Evolutionary conservation across 148 eudicot genomes (phyloP).

Genomic region (Persicaria tinctoria): DNA sequence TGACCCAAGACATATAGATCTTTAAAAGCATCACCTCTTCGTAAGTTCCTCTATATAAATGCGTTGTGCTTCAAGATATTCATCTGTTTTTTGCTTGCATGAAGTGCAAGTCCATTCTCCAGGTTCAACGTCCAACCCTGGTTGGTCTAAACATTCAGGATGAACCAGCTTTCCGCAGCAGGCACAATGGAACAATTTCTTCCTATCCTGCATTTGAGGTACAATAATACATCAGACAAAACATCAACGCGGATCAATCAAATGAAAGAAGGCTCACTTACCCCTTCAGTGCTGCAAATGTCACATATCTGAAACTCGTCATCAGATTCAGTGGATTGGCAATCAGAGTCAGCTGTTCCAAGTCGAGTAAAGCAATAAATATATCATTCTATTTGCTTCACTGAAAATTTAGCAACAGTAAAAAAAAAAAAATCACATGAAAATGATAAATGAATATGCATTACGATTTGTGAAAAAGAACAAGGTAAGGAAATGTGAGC

Average conservation of each 20-base stretch:
- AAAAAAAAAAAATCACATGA: neutral
- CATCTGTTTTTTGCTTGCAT: conserved; percentile 88
- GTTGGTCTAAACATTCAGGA: conserved; percentile 85
- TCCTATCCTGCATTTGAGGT: conserved; percentile 59
- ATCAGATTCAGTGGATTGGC: conserved; percentile 76
- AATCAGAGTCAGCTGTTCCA: conserved; percentile 68
- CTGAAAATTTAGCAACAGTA: neutral
- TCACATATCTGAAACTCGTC: conserved; percentile 96
- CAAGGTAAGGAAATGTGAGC: neutral
- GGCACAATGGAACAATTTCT: conserved; percentile 82
- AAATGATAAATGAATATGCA: conserved; percentile 4
- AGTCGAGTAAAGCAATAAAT: conserved; percentile 9
- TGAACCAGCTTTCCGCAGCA: conserved; percentile 75
- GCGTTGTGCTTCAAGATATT: conserved; percentile 65
- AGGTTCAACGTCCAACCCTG: conserved; percentile 35
- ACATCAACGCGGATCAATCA: conserved; percentile 14
- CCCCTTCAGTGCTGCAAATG: conserved; percentile 87
- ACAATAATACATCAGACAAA: conserved; percentile 14
- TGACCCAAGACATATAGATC: neutral
- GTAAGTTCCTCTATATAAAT: conserved; percentile 62
- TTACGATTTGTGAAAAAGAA: neutral
- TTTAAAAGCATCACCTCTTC: conserved; percentile 45
- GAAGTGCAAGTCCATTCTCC: conserved; percentile 83
- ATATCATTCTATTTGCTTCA: neutral
- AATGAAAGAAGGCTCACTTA: conserved; percentile 17